Percentiles rank a stretch among this genome's conserved stretches.
Conservation (phyloP, 169 alveolate species). For the Theileria annulata region DNA sequence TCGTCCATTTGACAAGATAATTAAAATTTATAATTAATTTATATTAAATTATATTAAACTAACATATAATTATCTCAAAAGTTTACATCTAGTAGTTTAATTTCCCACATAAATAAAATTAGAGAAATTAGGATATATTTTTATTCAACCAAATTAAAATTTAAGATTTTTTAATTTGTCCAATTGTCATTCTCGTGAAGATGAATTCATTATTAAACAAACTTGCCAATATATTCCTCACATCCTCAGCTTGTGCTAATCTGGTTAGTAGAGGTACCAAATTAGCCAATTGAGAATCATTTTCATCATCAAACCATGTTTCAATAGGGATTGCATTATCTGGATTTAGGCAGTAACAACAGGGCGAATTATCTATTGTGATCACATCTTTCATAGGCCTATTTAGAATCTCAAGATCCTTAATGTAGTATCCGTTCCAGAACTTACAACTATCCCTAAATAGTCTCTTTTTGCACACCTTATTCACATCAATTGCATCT, state of each 20-base stretch:
- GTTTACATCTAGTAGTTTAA: no score
- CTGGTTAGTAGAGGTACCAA: constrained; percentile 72
- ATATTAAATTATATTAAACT: not conserved
- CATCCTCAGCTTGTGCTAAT: constrained; percentile 35
- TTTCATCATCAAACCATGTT: constrained; percentile 75
- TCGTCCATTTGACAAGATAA: constrained; percentile 46
- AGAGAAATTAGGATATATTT: no score
- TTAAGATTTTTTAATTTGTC: not conserved
- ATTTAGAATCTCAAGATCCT: constrained; percentile 64
- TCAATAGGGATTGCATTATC: constrained; percentile 75
- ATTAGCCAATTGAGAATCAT: constrained; percentile 71
- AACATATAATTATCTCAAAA: not conserved
- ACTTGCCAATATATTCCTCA: constrained; percentile 8
- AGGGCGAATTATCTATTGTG: constrained; percentile 70
- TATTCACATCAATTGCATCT: constrained; percentile 66
- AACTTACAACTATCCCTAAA: constrained; percentile 68
- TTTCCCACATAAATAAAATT: no score
- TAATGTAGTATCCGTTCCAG: constrained; percentile 60
- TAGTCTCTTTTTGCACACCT: constrained; percentile 53
- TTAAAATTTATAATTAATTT: not conserved
- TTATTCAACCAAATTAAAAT: no score
- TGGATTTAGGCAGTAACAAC: constrained; percentile 70
- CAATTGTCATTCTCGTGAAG: not conserved
- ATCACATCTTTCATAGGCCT: constrained; percentile 64
- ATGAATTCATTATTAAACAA: not conserved